Evolutionary conservation across 2,329 filamentous ascomycete genomes (phyloP).

Genomic region (Fusarium sp.): DNA sequence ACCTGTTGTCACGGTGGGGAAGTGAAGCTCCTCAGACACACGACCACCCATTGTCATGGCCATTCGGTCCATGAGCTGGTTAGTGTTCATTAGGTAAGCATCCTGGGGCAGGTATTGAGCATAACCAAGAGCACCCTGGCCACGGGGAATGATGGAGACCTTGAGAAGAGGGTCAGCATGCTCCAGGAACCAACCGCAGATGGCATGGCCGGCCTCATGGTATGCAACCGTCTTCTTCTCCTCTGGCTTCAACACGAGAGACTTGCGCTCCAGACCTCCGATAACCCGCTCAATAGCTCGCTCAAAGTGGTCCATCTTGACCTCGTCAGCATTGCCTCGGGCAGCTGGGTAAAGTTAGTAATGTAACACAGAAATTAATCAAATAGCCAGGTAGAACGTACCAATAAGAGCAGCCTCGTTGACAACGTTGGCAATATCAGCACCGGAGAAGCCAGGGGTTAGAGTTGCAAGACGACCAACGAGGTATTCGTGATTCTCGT

Average conservation of each 20-base stretch:
- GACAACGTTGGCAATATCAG: conserved; percentile 97
- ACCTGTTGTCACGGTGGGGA: conserved; percentile 94
- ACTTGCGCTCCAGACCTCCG: conserved; percentile 97
- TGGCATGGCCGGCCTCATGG: conserved; percentile 97
- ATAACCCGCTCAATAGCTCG: conserved; percentile 97
- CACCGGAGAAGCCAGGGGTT: conserved; percentile 96
- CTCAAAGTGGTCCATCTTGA: conserved; percentile 93
- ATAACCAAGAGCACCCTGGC: conserved; percentile 92
- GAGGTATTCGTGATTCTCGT: conserved; percentile 88
- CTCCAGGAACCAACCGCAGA: conserved; percentile 98
- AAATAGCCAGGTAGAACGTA: conserved; percentile 63
- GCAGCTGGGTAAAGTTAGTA: conserved; percentile 71
- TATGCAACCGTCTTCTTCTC: conserved; percentile 98
- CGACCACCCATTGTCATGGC: conserved; percentile 98
- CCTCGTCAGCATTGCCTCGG: conserved; percentile 80
- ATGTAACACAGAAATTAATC: conserved; percentile 7
- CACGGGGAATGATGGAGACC: conserved; percentile 97
- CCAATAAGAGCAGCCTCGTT: conserved; percentile 97
- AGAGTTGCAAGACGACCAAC: conserved; percentile 90
- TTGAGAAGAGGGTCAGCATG: conserved; percentile 98
- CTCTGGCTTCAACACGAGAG: conserved; percentile 88
- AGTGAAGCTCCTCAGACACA: conserved; percentile 95
- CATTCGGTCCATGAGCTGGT: conserved; percentile 99
- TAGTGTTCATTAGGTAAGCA: conserved; percentile 93
- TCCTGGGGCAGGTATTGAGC: conserved; percentile 97